phyloP scores from a whole-genome alignment of 192 early-diverging fungal genomes.

The Chytriomyces hyalinus region DNA sequence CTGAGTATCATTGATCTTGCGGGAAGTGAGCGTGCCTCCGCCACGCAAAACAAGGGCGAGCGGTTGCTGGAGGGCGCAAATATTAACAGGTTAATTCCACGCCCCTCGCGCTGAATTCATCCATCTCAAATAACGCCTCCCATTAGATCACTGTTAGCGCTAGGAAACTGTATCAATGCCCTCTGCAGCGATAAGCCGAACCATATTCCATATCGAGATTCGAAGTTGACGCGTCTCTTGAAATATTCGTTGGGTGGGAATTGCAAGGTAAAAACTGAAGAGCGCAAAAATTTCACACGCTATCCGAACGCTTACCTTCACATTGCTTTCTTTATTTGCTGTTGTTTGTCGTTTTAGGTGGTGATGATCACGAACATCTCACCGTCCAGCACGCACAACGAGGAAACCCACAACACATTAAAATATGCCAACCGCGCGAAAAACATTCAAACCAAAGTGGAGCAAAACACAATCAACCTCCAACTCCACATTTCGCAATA shows the following conservation, averaged over 20 bases:
- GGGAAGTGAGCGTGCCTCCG: conserved; percentile 65
- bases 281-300: not conserved
- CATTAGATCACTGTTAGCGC: conserved; percentile 63
- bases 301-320: not conserved
- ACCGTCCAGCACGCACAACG: conserved; percentile 66
- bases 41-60: conserved; percentile 63
- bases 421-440: conserved; percentile 79
- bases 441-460: conserved; percentile 67
- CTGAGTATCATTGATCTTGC: conserved; percentile 79
- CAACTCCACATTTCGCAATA: conserved; percentile 45
- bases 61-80: conserved; percentile 75
- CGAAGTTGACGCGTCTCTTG: conserved; percentile 76
- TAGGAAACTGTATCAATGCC: conserved; percentile 83
- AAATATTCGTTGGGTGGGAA: conserved; percentile 75
- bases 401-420: conserved; percentile 78
- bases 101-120: not conserved
- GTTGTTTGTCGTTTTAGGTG: conserved; percentile 39
- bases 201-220: conserved; percentile 74
- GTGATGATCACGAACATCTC: conserved; percentile 81
- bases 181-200: conserved; percentile 56
- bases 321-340: not conserved
- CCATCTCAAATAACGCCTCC: not conserved
- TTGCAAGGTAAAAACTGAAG: conserved; percentile 48
- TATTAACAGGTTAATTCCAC: conserved; percentile 62
- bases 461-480: conserved; percentile 48